Percentiles rank a stretch among this genome's conserved stretches.
Evolutionary conservation across 345 rosid genomes (phyloP).

Genomic region (Lumnitzera racemosa): DNA sequence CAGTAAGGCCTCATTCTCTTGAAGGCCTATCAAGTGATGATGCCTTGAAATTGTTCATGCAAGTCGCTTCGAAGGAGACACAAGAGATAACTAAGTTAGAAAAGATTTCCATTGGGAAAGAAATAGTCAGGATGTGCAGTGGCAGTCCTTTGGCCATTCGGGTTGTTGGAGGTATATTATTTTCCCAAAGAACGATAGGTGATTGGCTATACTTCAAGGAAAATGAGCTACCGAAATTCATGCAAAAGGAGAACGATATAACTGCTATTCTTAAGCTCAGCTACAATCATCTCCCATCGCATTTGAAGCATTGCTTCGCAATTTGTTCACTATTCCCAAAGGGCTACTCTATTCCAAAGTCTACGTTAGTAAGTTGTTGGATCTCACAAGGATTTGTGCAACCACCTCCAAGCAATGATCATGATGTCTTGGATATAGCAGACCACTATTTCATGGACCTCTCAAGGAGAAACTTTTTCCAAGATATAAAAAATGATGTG

Average conservation of each 20-base stretch:
- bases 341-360: conserved; percentile 5
- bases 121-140: neutral
- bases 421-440: neutral
- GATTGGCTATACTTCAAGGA: conserved; percentile 12
- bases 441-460: conserved; percentile 11
- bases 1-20: neutral
- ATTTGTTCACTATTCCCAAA: conserved; percentile 15
- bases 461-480: conserved; percentile 10
- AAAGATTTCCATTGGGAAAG: conserved; percentile 6
- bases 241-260: neutral
- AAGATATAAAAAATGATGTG: neutral
- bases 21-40: conserved; percentile 6
- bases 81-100: neutral
- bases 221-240: conserved; percentile 5
- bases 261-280: conserved; percentile 7
- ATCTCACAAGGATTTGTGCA: conserved; percentile 16
- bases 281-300: conserved; percentile 15
- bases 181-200: neutral
- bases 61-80: conserved; percentile 7
- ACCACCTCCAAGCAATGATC: neutral
- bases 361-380: conserved; percentile 3
- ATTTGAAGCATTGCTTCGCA: conserved; percentile 21
- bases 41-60: conserved; percentile 11
- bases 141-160: conserved; percentile 19
- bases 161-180: conserved; percentile 9